Evolutionary conservation across 2,329 filamentous ascomycete species (phyloP).

Genomic region (Fusarium fracticaudum): DNA sequence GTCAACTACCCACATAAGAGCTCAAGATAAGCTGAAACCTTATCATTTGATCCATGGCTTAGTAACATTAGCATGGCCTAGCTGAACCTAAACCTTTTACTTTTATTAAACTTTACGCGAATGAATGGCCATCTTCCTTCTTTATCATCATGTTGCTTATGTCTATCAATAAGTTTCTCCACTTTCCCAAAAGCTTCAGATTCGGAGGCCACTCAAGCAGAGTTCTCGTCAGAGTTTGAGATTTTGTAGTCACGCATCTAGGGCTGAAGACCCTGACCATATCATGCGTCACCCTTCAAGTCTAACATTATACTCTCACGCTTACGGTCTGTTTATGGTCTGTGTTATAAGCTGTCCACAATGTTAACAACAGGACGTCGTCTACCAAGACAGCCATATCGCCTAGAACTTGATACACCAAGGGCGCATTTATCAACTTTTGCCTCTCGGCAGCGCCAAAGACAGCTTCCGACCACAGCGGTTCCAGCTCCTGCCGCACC

Average conservation of each 20-base stretch:
- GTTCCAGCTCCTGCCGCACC: accelerated
- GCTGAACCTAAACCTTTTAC: background rate
- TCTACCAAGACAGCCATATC: background rate
- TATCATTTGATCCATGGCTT: background rate
- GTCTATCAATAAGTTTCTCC: background rate
- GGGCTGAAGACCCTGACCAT: background rate
- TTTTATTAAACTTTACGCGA: too few relatives aligned
- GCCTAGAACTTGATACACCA: too few relatives aligned
- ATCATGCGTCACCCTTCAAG: background rate
- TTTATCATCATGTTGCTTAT: background rate
- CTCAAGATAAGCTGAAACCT: background rate
- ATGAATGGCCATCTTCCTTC: accelerated
- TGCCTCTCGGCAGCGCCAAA: background rate
- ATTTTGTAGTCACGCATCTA: background rate
- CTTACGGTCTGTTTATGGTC: background rate
- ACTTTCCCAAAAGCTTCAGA: background rate
- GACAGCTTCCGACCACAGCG: too few relatives aligned
- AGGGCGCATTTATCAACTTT: background rate
- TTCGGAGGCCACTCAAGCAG: background rate
- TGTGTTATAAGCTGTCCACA: too few relatives aligned
- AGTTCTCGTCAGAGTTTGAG: background rate
- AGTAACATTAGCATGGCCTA: accelerated
- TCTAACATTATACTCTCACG: background rate
- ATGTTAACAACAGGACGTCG: background rate
- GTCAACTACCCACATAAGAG: background rate